These are phyloP conservation scores for Lipomyces yamadae DNA, from an alignment of 805 yeast genomes.

Conservation along the genomic window DNA sequence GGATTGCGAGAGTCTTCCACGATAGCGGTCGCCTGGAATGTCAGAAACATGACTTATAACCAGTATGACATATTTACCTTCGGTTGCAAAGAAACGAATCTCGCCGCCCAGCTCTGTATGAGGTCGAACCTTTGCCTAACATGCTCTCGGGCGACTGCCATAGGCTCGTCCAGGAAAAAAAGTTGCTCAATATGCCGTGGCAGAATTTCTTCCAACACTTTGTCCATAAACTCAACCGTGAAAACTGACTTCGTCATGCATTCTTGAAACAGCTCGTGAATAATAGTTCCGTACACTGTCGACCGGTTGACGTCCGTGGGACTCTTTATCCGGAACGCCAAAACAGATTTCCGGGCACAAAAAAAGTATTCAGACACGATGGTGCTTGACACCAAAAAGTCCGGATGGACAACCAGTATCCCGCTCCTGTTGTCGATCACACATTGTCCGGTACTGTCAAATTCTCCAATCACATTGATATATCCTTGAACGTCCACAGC, in stretches of 20 bases:
- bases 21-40: neutral
- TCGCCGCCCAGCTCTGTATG: conserved; percentile 44
- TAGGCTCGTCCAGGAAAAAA: conserved; percentile 40
- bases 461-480: conserved; percentile 45
- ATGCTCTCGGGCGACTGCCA: conserved; percentile 39
- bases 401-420: conserved; percentile 83
- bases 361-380: conserved; percentile 72
- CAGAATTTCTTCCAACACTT: conserved; percentile 38
- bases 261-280: conserved; percentile 74
- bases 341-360: conserved; percentile 74
- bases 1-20: neutral
- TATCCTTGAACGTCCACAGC: conserved; percentile 41
- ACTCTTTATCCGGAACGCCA: conserved; percentile 59
- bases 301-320: conserved; percentile 71
- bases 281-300: conserved; percentile 77
- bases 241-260: conserved; percentile 53
- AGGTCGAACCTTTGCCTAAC: conserved; percentile 22
- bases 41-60: neutral
- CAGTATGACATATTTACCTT: conserved; percentile 11
- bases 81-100: conserved; percentile 12
- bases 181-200: conserved; percentile 37
- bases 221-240: conserved; percentile 49
- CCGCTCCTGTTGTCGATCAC: conserved; percentile 56
- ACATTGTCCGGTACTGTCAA: conserved; percentile 28
- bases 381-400: conserved; percentile 79